Evolutionary conservation across 495 filamentous ascomycete species (phyloP), one percentile per base, ranked within the genome.

Genomic region (Xylaria venustula): DNA sequence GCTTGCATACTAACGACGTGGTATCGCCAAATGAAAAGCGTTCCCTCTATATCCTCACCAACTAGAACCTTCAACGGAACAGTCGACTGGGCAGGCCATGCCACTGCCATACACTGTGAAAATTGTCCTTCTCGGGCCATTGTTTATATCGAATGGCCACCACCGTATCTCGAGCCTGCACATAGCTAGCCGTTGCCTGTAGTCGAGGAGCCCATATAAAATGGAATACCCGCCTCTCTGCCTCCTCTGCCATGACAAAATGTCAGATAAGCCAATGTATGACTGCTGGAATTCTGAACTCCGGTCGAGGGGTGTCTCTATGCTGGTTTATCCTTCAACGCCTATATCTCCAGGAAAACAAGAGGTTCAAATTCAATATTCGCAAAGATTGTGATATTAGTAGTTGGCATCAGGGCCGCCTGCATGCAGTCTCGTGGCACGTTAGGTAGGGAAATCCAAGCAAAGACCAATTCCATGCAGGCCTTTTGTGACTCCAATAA

Each of bases 291-390:
- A 49, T 64, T 67, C 58, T 61, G 60, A 69, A 71, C 69, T 65
- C 69, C 69, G 67, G 62, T 67, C 64, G 67, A 64, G 63, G 66
- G 65, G 64, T 63, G 62, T 65, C 53, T 71, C 69, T 71, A 71
- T 71, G 64, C 67, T 67, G 60, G 58, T 67, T 71, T 69, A 69
- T 71, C 67, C 69, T 66, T 66, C 54, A 69, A 71, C 67, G 69
- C 67, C 69, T 47, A 32, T 56, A 60, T 50, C 36, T 58, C 68
- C 66, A 30, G 59, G 57, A 66, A 68, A 70, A 68, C 67, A 68
- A 70, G 63, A 63, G 62, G 64, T 55, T 41, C 60, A 61, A 62
- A 66, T 65, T 61, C 40, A 70, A 34, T 65, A 68, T 66, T 64
- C 63, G 63, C 56, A 55, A 54, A 67, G 52, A 70, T 68, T 59